These are phyloP conservation scores for Actinomortierella wolfii DNA, from an alignment of 371 early-diverging fungal genomes.

Conservation along the genomic window DNA sequence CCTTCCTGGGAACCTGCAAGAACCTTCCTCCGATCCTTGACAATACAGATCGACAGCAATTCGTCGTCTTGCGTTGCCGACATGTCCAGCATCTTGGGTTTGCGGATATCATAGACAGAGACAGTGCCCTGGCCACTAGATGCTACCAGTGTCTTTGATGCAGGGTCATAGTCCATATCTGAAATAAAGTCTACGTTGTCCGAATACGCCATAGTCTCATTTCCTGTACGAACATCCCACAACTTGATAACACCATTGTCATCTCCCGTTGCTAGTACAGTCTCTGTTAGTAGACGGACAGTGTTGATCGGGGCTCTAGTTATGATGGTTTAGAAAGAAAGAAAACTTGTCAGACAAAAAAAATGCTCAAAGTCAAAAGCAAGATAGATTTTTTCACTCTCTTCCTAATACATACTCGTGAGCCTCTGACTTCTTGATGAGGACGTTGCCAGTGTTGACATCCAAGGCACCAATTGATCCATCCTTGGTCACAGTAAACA, in stretches of 20 bases:
- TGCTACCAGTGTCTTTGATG: conserved; percentile 72
- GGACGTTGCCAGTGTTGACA: conserved; percentile 64
- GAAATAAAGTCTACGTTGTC: conserved; percentile 91
- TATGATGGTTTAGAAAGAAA: neutral
- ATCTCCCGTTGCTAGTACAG: conserved; percentile 87
- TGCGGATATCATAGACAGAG: conserved; percentile 88
- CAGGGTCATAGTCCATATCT: conserved; percentile 70
- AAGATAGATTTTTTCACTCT: too few species aligned
- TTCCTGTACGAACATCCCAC: conserved; percentile 85
- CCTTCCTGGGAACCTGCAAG: conserved; percentile 92
- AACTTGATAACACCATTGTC: conserved; percentile 90
- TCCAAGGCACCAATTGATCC: conserved; percentile 76
- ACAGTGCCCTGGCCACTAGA: conserved; percentile 89
- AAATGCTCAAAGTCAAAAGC: too few species aligned
- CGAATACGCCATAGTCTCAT: conserved; percentile 66
- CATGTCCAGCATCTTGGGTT: conserved; percentile 74
- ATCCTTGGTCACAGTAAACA: conserved; percentile 85
- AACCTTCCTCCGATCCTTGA: conserved; percentile 80
- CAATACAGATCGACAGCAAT: conserved; percentile 75
- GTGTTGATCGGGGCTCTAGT: conserved; percentile 76
- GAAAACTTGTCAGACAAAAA: too few species aligned
- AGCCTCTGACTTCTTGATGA: conserved; percentile 63
- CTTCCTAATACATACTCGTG: conserved; percentile 68
- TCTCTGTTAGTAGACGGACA: conserved; percentile 67
- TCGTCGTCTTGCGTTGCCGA: conserved; percentile 95